Evolutionary conservation across 345 rosid species (phyloP).

Genomic region (Kandelia obovata): DNA sequence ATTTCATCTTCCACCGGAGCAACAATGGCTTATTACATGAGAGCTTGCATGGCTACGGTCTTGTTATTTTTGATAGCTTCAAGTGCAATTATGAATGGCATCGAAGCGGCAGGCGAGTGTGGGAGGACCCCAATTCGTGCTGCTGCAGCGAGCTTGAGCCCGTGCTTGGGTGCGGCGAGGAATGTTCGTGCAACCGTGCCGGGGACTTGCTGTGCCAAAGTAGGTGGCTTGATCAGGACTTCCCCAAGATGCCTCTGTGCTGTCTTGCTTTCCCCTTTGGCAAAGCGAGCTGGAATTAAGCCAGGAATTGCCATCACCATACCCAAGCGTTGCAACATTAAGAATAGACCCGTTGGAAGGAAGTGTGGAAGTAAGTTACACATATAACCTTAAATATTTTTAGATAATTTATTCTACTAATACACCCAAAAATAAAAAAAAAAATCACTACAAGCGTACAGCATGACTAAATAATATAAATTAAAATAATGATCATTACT

Average conservation of each 20-base stretch:
- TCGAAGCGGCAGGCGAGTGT: constrained; percentile 58
- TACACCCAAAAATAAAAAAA: background rate
- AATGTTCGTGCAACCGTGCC: constrained; percentile 50
- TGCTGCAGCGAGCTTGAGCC: constrained; percentile 70
- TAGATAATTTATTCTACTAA: background rate
- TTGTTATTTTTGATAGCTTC: constrained; percentile 32
- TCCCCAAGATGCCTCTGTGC: constrained; percentile 77
- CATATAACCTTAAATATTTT: background rate
- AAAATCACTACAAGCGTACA: background rate
- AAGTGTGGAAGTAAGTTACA: constrained; percentile 69
- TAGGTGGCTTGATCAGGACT: constrained; percentile 54
- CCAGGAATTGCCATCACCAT: constrained; percentile 69
- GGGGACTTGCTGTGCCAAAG: constrained; percentile 67
- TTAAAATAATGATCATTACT: no score
- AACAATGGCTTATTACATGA: constrained; percentile 27
- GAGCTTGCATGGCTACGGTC: constrained; percentile 17
- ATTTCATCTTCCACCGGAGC: background rate
- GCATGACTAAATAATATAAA: no score
- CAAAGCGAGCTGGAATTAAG: constrained; percentile 71
- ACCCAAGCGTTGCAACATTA: constrained; percentile 81
- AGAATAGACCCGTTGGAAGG: constrained; percentile 63
- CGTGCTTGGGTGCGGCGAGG: constrained; percentile 64
- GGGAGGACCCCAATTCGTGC: constrained; percentile 61
- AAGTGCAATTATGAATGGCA: constrained; percentile 7
- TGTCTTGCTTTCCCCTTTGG: constrained; percentile 67